A percentile compares a stretch with the other conserved stretches of the same genome.
These are phyloP conservation scores for Anisodus acutangulus DNA, from an alignment of 257 asterid species.

Conservation along the genomic window DNA sequence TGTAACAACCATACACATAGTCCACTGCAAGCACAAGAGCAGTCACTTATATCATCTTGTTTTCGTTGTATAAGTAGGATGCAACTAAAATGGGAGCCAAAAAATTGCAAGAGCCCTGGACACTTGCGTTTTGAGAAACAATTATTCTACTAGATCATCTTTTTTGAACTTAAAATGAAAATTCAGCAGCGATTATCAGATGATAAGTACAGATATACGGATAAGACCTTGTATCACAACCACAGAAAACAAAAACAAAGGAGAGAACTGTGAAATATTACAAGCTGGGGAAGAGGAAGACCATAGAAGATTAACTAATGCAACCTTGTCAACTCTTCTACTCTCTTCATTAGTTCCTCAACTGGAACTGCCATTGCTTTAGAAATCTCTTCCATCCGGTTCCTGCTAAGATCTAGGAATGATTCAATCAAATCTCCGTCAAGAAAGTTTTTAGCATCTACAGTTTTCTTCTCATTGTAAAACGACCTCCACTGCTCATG, in stretches of 20 bases:
- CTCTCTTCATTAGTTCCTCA: slow-evolving; percentile 96
- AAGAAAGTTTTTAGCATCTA: slow-evolving; percentile 78
- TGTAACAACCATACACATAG: too few relatives aligned
- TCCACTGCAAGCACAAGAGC: too few relatives aligned
- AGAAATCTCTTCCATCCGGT: slow-evolving; percentile 77
- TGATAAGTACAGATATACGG: neutral
- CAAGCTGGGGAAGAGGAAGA: neutral
- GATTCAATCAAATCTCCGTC: slow-evolving; percentile 96
- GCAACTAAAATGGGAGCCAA: neutral
- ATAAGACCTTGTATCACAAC: neutral
- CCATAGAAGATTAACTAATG: slow-evolving; percentile 46
- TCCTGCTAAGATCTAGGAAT: slow-evolving; percentile 81
- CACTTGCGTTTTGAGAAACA: neutral
- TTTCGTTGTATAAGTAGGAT: neutral
- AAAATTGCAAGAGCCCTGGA: neutral
- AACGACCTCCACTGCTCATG: slow-evolving; percentile 98
- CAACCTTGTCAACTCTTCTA: slow-evolving; percentile 91
- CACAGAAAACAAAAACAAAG: neutral
- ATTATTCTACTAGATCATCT: neutral
- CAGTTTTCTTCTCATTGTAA: slow-evolving; percentile 84
- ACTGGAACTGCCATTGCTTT: slow-evolving; percentile 70
- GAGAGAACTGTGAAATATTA: slow-evolving; percentile 9
- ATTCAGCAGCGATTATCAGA: neutral
- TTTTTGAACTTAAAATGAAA: neutral
- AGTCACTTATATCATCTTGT: too few relatives aligned